A percentile compares a stretch with the other conserved stretches of the same genome.
Conservation (phyloP, 163 green algal genomes). For the Scenedesmus sp. region DNA sequence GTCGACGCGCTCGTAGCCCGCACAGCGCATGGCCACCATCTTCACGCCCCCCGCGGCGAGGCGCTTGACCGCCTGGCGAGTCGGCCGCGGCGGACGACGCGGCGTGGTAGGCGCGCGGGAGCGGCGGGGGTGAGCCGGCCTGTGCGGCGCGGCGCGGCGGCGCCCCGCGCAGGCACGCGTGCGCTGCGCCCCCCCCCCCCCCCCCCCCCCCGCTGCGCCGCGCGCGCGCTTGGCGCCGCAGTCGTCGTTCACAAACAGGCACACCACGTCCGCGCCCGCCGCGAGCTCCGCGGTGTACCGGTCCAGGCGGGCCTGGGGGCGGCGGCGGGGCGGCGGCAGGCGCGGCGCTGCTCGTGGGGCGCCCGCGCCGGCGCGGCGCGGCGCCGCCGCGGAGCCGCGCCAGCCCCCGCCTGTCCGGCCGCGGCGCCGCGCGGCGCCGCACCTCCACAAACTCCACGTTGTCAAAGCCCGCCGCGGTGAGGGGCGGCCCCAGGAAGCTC, state of each 20-base stretch:
- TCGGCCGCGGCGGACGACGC: not conserved
- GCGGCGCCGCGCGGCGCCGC: no score
- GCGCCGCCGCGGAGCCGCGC: no score
- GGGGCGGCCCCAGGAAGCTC: slow-evolving; percentile 5
- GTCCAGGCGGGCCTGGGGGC: slow-evolving; percentile 60
- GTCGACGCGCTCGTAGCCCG: slow-evolving; percentile 81
- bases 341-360: no score
- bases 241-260: slow-evolving; percentile 77
- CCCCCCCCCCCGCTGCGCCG: no score
- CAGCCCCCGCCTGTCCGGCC: no score
- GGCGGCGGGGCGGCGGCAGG: no score
- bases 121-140: no score
- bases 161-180: no score
- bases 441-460: slow-evolving; percentile 32
- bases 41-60: slow-evolving; percentile 70
- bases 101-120: no score
- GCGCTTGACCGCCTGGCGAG: slow-evolving; percentile 54
- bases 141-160: no score
- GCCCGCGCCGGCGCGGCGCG: no score
- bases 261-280: slow-evolving; percentile 54
- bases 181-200: no score
- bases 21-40: slow-evolving; percentile 82
- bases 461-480: slow-evolving; percentile 24
- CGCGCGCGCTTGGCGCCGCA: slow-evolving; percentile 48
- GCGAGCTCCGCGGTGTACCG: slow-evolving; percentile 64